Conservation (phyloP, 2,329 filamentous ascomycete genomes). For the Ophiobolus disseminans region DNA sequence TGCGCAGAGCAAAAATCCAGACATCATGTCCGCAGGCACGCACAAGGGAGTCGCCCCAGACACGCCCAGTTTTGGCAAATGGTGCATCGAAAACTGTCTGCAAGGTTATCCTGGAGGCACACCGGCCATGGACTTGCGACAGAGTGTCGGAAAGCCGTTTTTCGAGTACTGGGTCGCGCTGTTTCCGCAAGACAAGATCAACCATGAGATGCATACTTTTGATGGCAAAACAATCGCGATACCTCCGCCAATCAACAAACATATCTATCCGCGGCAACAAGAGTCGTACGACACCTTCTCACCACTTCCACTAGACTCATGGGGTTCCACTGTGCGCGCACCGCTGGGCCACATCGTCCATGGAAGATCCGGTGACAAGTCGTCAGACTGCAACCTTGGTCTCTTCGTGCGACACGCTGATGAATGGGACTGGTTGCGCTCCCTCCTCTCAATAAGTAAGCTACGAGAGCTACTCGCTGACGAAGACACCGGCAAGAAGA, state of each 20-base stretch:
- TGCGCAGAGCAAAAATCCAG: too few relatives aligned
- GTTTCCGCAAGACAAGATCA: too few relatives aligned
- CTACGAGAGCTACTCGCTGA: constrained; percentile 19
- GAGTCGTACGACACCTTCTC: constrained; percentile 35
- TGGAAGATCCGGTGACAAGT: constrained; percentile 36
- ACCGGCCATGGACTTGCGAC: too few relatives aligned
- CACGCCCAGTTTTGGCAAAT: too few relatives aligned
- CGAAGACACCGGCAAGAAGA: constrained; percentile 17
- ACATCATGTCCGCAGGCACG: too few relatives aligned
- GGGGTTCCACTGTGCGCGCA: constrained; percentile 39
- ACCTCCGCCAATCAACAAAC: not conserved
- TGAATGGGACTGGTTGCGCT: constrained; percentile 32
- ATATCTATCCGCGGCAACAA: constrained; percentile 7
- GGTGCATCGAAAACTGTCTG: too few relatives aligned
- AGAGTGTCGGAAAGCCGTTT: too few relatives aligned
- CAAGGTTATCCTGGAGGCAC: too few relatives aligned
- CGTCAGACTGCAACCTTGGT: constrained; percentile 32
- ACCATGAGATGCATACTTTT: too few relatives aligned
- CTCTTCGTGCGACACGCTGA: constrained; percentile 28
- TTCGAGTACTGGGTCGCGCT: too few relatives aligned
- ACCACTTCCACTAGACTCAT: constrained; percentile 29
- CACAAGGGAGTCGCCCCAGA: too few relatives aligned
- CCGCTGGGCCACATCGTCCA: constrained; percentile 46
- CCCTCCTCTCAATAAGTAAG: constrained; percentile 16
- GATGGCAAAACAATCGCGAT: too few relatives aligned